These are phyloP conservation scores for Triticum monococcum DNA, from an alignment of 176 grass and related monocot species.

Conservation along the genomic window DNA sequence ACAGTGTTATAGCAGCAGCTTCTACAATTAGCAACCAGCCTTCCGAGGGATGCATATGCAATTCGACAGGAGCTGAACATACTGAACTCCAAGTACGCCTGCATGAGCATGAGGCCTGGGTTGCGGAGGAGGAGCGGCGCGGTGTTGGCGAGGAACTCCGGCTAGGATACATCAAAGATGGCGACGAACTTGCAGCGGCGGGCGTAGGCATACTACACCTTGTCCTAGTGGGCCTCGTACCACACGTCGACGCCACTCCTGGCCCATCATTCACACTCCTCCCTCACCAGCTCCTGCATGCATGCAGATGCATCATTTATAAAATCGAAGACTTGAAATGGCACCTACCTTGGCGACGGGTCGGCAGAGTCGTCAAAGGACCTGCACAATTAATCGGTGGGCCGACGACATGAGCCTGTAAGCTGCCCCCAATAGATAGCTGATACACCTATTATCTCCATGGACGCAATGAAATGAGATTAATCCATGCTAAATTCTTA, in stretches of 20 bases:
- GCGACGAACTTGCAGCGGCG: conserved; percentile 58
- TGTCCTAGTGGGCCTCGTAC: conserved; percentile 43
- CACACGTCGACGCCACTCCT: conserved; percentile 50
- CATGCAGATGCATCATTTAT: too few relatives aligned
- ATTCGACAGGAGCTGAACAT: too few relatives aligned
- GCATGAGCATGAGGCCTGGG: conserved; percentile 56
- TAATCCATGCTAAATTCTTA: too few relatives aligned
- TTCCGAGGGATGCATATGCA: too few relatives aligned
- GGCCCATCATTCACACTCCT: conserved; percentile 53
- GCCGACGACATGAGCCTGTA: conserved; percentile 60
- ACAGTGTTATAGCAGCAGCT: too few relatives aligned
- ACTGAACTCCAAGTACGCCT: conserved; percentile 47
- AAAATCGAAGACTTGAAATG: too few relatives aligned
- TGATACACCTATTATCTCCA: conserved; percentile 44
- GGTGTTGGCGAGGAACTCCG: conserved; percentile 43
- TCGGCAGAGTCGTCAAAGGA: conserved; percentile 68
- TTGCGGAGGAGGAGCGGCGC: conserved; percentile 70
- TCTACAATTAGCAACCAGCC: too few relatives aligned
- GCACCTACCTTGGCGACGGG: conserved; percentile 13
- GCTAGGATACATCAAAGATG: conserved; percentile 52
- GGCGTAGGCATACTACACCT: conserved; percentile 53
- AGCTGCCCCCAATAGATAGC: conserved; percentile 58
- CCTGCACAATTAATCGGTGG: conserved; percentile 61
- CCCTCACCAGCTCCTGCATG: conserved; percentile 60
- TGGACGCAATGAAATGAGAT: too few relatives aligned